Base-by-base conservation (phyloP, 208 protist genomes). In the Herpetomonas tarakana region DNA sequence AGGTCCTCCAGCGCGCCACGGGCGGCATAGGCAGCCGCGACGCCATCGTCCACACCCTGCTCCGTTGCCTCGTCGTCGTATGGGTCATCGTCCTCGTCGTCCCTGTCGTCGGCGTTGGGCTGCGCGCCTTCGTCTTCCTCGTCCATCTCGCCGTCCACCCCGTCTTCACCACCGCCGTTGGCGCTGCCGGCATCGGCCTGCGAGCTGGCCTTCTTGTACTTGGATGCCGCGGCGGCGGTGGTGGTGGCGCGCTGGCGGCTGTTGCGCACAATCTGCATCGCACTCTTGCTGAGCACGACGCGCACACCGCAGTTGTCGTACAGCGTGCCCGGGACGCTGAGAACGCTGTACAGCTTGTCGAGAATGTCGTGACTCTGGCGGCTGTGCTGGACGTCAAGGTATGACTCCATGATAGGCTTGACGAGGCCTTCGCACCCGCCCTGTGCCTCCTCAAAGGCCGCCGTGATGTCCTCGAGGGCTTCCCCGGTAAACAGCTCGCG, bases 401-500 rank as follows among this genome's bases (percentile, higher is more conserved):
- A 86, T 1, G 76, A 68, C n/a, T 82, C 70, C 19, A 85, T 68
- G 27, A 80, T 84, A 16, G 86, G 81, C 52, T 73, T 60, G 28
- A 91, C 71, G 3, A 92, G 71, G 2, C 60, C 58, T 0, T 81
- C 68, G 35, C 83, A 83, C 26, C 81, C 81, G n/a, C 38, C 58
- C 9, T 71, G 41, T 0, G 74, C 71, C 18, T 62, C 60, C 29
- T 85, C 60, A 45, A 96, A 91, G 0, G 61, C 74, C 18, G 67
- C 58, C 16, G 65, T 76, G 59, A 93, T 81, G 58, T 58, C 70
- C 4, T 85, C 74, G 11, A 96, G 68, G 11, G 90, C 90, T 51
- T 91, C 90, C 14, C 86, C 90, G 9, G 78, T 86, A 58, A 96
- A 96, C 53, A 93, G 78, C 9, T 60, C 55, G n/a, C 57, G 62